Evolutionary conservation across 2,329 filamentous ascomycete species (phyloP).

Genomic region (Fusarium sp.): DNA sequence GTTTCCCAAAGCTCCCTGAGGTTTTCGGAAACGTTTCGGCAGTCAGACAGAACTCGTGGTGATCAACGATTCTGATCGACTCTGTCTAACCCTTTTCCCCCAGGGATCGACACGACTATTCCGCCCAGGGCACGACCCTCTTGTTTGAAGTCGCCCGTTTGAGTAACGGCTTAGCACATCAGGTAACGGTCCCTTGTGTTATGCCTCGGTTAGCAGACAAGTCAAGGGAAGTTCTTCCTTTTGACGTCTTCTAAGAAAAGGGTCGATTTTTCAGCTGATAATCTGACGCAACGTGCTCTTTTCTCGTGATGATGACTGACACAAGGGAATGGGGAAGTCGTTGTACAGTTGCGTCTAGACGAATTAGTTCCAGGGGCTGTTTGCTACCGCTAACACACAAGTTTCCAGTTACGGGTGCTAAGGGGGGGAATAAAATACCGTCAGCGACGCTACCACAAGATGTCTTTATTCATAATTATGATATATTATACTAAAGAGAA

Average conservation of each 20-base stretch:
- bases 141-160: constrained; percentile 32
- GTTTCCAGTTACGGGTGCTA: not conserved
- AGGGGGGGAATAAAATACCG: too few relatives aligned
- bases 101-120: constrained; percentile 39
- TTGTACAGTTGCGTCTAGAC: not conserved
- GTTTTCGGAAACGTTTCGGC: constrained; percentile 24
- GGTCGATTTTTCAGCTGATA: not conserved
- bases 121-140: constrained; percentile 31
- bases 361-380: not conserved
- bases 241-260: not conserved
- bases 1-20: not conserved
- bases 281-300: not conserved
- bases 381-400: constrained; percentile 12
- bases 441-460: too few relatives aligned
- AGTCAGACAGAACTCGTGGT: constrained; percentile 26
- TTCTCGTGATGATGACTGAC: not conserved
- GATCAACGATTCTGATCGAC: constrained; percentile 37
- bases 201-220: constrained; percentile 14
- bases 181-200: constrained; percentile 24
- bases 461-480: too few relatives aligned
- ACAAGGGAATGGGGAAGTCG: too few relatives aligned
- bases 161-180: constrained; percentile 27
- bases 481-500: too few relatives aligned
- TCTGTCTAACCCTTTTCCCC: constrained; percentile 13
- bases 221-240: constrained; percentile 10